phyloP scores from a whole-genome alignment of 306 rosid genomes.

The Gastrolobium villosum region DNA sequence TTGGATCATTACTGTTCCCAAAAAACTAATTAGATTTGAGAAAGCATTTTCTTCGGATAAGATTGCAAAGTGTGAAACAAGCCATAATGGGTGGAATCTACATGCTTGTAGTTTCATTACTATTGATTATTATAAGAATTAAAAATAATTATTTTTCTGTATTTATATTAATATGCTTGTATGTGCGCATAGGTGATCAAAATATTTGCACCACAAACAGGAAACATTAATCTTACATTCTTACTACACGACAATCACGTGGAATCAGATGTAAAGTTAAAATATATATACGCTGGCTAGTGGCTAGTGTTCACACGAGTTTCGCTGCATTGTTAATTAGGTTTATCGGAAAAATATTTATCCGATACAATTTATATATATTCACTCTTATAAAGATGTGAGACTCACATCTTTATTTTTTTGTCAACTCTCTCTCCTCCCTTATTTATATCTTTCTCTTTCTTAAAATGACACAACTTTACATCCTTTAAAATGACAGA shows the following conservation, averaged over 20 bases:
- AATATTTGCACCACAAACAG: slow-evolving; percentile 1
- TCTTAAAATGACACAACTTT: too few relatives aligned
- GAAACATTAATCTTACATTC: not conserved
- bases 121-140: not conserved
- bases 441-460: too few relatives aligned
- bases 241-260: slow-evolving; percentile 34
- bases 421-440: too few relatives aligned
- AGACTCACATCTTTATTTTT: too few relatives aligned
- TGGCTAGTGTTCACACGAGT: not conserved
- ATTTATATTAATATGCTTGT: not conserved
- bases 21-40: slow-evolving; percentile 31
- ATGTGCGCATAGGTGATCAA: not conserved
- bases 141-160: not conserved
- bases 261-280: not conserved
- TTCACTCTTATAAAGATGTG: too few relatives aligned
- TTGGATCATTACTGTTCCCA: slow-evolving; percentile 40
- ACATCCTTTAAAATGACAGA: too few relatives aligned
- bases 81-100: slow-evolving; percentile 27
- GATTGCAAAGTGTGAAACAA: slow-evolving; percentile 31
- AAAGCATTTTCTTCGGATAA: slow-evolving; percentile 47
- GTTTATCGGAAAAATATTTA: too few relatives aligned
- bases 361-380: too few relatives aligned
- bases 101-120: slow-evolving; percentile 25
- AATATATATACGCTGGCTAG: not conserved
- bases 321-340: not conserved